A percentile compares a stretch with the other conserved stretches of the same genome.
Evolutionary conservation across 2,329 filamentous ascomycete genomes (phyloP).

Genomic region (Pestalotiopsis sp.): DNA sequence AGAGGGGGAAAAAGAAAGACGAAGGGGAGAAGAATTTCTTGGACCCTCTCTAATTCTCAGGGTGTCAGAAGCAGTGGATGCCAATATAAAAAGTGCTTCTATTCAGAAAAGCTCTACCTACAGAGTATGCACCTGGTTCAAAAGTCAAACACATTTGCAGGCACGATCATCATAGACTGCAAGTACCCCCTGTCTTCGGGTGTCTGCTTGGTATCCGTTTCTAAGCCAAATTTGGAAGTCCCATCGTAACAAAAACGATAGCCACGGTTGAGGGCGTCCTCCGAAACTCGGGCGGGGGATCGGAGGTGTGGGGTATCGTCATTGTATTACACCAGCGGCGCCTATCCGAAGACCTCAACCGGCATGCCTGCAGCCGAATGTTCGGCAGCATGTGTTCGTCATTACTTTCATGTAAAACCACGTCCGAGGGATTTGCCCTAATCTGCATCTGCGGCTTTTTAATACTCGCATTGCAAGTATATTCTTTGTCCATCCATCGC

Average conservation of each 20-base stretch:
- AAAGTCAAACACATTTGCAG: no score
- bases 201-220: background rate
- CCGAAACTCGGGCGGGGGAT: constrained; percentile 6
- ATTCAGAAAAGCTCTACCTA: no score
- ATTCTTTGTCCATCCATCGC: background rate
- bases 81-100: no score
- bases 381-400: background rate
- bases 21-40: background rate
- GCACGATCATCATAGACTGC: background rate
- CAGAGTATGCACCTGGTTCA: no score
- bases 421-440: background rate
- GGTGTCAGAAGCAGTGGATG: no score
- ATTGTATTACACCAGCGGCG: background rate
- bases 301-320: background rate
- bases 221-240: background rate
- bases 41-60: background rate
- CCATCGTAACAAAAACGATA: background rate
- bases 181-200: background rate
- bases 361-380: background rate
- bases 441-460: background rate
- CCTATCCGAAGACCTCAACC: background rate
- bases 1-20: background rate
- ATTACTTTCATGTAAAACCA: background rate
- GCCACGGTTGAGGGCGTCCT: background rate
- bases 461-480: background rate